Base-by-base conservation (phyloP, 176 grass and related monocot species). In the Raddia distichophylla region DNA sequence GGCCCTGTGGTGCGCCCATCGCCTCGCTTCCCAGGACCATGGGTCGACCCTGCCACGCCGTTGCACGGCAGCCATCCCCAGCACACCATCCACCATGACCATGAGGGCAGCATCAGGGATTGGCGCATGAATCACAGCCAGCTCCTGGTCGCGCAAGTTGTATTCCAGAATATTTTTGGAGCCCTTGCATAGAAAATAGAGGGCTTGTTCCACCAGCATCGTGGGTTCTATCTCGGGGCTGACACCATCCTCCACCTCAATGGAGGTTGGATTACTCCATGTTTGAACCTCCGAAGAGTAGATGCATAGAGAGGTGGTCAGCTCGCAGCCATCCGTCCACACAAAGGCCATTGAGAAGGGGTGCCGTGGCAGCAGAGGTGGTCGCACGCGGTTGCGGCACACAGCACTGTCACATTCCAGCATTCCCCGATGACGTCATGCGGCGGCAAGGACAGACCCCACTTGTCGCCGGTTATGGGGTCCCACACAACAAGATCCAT, bases 291-390 rank as follows among this genome's bases (percentile, higher is more conserved):
- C 17, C 6, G 33, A 74, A 12, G 52, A 57, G 52, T 74, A 57
- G 4, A 74, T 34, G 71, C 34, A n/a, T 8, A 34, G 53, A 0
- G 2, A 27, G 7, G 55, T 20, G 52, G 27, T 27, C 27, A 19
- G 32, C 5, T 12, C 10, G 1, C 42, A 5, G 70, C 10, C 8
- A 5, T 73, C 50, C 32, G 70, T 73, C 50, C 32, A 49, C 8
- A 3, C 50, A 2, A 73, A 73, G 32, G 35, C 70, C n/a, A 73
- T 49, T 27, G 22, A 47, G 69, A 71, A 71, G 47, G 46, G 69
- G 12, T 20, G 2, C 47, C 69, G 50, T 54, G 70, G 70, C 22
- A 73, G 49, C 53, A 0, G 48, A 73, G 22, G 50, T 73, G 69
- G 49, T 18, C 27, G 20, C 69, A 73, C 27, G 14, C 69, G 14